phyloP scores from a whole-genome alignment of 2,329 filamentous ascomycete genomes.

The Fusarium newnesense region DNA sequence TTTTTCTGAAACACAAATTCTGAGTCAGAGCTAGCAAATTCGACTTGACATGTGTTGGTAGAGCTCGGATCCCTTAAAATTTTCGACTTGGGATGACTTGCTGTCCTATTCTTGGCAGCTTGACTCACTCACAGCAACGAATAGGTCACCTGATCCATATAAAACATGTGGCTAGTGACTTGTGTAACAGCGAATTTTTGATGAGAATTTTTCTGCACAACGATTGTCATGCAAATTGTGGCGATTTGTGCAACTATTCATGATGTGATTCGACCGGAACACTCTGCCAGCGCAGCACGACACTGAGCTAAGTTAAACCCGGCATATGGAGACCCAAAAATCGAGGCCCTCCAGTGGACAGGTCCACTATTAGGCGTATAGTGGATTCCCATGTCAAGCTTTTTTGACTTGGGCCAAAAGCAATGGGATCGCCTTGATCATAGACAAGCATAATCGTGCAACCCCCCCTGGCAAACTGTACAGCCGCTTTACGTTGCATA shows the following conservation, averaged over 20 bases:
- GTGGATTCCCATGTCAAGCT: slow-evolving; percentile 2
- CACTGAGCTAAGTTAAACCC: slow-evolving; percentile 15
- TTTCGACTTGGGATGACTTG: neutral
- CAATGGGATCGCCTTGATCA: slow-evolving; percentile 8
- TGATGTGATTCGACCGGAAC: slow-evolving; percentile 26
- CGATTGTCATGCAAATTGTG: slow-evolving; percentile 20
- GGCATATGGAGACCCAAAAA: slow-evolving; percentile 8
- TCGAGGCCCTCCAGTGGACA: slow-evolving; percentile 28
- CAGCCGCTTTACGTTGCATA: slow-evolving; percentile 27
- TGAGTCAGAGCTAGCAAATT: neutral
- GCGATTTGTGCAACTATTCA: neutral
- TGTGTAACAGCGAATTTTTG: slow-evolving; percentile 7
- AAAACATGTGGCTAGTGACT: slow-evolving; percentile 7
- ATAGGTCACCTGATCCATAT: slow-evolving; percentile 12
- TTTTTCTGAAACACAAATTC: neutral
- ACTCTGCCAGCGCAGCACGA: neutral
- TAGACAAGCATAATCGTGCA: neutral
- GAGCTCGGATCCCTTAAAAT: neutral
- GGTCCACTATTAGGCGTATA: slow-evolving; percentile 26
- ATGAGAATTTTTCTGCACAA: slow-evolving; percentile 3
- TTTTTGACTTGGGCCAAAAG: slow-evolving; percentile 21
- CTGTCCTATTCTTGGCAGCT: slow-evolving; percentile 15
- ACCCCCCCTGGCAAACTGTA: slow-evolving; percentile 2
- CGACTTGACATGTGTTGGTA: neutral
- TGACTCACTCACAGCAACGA: slow-evolving; percentile 14